Conservation (phyloP, 2,329 filamentous ascomycete genomes). For the Alternaria infectoria region DNA sequence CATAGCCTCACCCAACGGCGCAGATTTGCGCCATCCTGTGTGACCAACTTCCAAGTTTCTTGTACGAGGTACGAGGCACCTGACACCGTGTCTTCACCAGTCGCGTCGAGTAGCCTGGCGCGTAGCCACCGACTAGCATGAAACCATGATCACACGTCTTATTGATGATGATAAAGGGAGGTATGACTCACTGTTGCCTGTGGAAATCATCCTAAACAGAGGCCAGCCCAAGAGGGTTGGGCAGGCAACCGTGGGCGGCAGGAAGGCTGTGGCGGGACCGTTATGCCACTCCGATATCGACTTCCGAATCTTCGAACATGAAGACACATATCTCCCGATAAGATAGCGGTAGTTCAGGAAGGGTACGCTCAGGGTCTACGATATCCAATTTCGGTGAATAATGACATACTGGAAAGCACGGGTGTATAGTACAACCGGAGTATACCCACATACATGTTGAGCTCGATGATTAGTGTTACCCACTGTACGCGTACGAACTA, state of each 20-base stretch:
- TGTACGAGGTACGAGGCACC: conserved; percentile 26
- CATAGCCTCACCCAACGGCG: conserved; percentile 9
- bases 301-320: background rate
- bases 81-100: conserved; percentile 36
- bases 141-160: conserved; percentile 14
- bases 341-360: background rate
- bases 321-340: background rate
- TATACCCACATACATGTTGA: background rate
- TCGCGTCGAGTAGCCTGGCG: conserved; percentile 16
- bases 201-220: background rate
- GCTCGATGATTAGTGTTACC: background rate
- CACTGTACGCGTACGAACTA: background rate
- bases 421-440: background rate
- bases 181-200: conserved; percentile 25
- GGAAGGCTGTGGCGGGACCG: conserved; percentile 8
- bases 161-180: conserved; percentile 7
- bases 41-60: conserved; percentile 16
- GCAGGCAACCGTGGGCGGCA: conserved; percentile 3
- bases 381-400: background rate
- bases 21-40: conserved; percentile 28
- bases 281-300: background rate
- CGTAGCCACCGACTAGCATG: conserved; percentile 9
- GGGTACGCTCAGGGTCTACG: background rate
- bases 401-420: background rate
- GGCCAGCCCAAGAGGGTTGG: conserved; percentile 1